Evolutionary conservation across 2,329 filamentous ascomycete species (phyloP).

Genomic region (Fusarium tuaranense): DNA sequence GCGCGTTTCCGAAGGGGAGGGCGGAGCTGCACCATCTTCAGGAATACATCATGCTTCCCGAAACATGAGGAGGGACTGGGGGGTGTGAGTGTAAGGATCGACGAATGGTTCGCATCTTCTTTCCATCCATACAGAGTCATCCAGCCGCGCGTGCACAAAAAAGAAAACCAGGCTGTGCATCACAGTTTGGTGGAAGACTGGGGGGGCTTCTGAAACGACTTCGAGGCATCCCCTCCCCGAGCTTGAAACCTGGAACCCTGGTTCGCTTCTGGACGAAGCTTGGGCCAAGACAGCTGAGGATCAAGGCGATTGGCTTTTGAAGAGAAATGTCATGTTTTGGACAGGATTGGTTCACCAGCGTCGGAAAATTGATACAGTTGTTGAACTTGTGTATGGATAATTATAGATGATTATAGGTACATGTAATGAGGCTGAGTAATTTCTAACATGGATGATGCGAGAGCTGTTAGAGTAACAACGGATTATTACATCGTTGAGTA

Average conservation of each 20-base stretch:
- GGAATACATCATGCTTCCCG: conserved; percentile 34
- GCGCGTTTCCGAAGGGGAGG: conserved; percentile 26
- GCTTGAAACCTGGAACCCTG: conserved; percentile 29
- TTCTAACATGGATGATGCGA: not conserved
- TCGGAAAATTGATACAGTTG: not conserved
- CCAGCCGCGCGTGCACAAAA: not conserved
- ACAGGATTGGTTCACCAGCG: not conserved
- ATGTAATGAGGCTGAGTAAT: not conserved
- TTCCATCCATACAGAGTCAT: not conserved
- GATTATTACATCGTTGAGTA: not conserved
- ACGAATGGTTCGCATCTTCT: not conserved
- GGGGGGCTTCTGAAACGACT: conserved; percentile 31
- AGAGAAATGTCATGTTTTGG: conserved; percentile 17
- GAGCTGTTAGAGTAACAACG: not conserved
- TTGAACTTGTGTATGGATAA: not conserved
- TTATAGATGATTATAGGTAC: not conserved
- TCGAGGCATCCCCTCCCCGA: conserved; percentile 16
- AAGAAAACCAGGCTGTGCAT: conserved; percentile 1
- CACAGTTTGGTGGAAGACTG: conserved; percentile 14
- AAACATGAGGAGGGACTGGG: conserved; percentile 2
- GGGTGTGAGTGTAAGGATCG: not conserved
- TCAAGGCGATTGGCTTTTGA: conserved; percentile 21
- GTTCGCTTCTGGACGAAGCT: conserved; percentile 34
- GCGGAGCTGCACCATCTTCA: conserved; percentile 30
- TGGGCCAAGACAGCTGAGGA: conserved; percentile 14